A percentile compares a stretch with the other conserved stretches of the same genome.
phyloP scores from a whole-genome alignment of 1,284 basidiomycete species.

The Microbotryum silenes-acaulis region DNA sequence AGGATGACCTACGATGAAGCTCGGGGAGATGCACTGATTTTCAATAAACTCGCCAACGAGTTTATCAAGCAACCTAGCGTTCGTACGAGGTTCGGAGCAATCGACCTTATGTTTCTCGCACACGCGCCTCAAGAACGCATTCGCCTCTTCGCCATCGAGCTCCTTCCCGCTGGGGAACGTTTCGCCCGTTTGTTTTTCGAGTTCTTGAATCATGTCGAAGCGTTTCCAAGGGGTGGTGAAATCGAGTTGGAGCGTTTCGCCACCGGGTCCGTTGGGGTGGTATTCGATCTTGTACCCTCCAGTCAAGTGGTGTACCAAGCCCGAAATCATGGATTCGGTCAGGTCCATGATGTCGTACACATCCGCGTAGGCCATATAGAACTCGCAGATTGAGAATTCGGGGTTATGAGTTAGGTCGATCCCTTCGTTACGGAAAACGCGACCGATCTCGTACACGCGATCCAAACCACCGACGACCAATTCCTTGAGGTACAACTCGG shows the following conservation, averaged over 20 bases:
- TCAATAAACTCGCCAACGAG: conserved; percentile 98
- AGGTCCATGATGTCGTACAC: conserved; percentile 99
- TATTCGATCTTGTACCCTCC: conserved; percentile 77
- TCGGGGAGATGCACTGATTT: conserved; percentile 87
- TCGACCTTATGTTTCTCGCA: conserved; percentile 87
- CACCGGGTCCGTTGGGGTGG: conserved; percentile 58
- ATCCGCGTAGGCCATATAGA: conserved; percentile 99
- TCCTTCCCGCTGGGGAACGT: conserved; percentile 91
- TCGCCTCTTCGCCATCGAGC: conserved; percentile 79
- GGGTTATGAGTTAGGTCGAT: conserved; percentile 98
- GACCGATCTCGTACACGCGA: conserved; percentile 95
- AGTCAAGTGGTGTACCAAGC: conserved; percentile 81
- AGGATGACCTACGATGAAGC: conserved; percentile 97
- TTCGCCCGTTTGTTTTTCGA: conserved; percentile 86
- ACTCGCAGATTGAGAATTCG: conserved; percentile 97
- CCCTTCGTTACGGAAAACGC: conserved; percentile 96
- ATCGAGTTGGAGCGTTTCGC: conserved; percentile 64
- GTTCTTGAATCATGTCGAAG: conserved; percentile 94
- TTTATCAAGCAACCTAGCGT: conserved; percentile 94
- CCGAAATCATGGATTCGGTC: conserved; percentile 84
- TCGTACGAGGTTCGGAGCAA: conserved; percentile 90
- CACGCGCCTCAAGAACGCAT: conserved; percentile 78
- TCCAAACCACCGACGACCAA: conserved; percentile 95
- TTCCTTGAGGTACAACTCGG: conserved; percentile 97
- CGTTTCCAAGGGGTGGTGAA: conserved; percentile 97